phyloP scores from a whole-genome alignment of 2,329 filamentous ascomycete species.

The Fusarium scirpi region DNA sequence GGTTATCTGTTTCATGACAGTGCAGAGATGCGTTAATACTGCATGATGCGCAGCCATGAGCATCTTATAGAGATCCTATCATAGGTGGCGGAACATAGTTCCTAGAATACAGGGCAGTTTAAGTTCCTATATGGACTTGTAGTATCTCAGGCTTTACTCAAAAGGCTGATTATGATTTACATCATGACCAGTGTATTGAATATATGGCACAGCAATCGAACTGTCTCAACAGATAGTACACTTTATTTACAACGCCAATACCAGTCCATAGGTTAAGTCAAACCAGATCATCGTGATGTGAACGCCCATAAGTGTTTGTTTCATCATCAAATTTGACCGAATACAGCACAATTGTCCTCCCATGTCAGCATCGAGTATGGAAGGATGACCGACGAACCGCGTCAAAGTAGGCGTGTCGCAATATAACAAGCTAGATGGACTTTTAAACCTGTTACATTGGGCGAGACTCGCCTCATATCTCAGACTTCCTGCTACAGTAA shows the following conservation, averaged over 20 bases:
- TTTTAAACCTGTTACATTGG: conserved; percentile 10
- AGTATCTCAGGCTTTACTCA: not conserved
- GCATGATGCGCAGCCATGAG: not conserved
- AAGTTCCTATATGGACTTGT: not conserved
- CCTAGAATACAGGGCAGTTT: conserved; percentile 1
- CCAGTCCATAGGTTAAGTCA: not conserved
- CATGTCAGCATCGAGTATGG: conserved; percentile 2
- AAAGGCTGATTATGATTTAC: not conserved
- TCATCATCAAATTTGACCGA: not conserved
- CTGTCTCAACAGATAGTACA: not conserved
- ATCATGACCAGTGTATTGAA: not conserved
- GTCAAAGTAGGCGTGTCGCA: conserved; percentile 23
- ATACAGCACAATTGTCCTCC: not conserved
- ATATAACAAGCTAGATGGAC: conserved; percentile 20
- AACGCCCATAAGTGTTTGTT: not conserved
- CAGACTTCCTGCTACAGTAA: conserved; percentile 3
- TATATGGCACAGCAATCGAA: too few species aligned
- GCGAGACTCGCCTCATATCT: conserved; percentile 3
- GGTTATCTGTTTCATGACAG: conserved; percentile 1
- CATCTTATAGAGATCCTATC: not conserved
- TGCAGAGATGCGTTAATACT: not conserved
- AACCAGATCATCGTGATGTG: not conserved
- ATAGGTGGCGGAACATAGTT: not conserved
- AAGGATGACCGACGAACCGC: not conserved
- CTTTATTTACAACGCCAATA: not conserved